Evolutionary conservation across 306 rosid species (phyloP).

Genomic region (Vigna unguiculata): DNA sequence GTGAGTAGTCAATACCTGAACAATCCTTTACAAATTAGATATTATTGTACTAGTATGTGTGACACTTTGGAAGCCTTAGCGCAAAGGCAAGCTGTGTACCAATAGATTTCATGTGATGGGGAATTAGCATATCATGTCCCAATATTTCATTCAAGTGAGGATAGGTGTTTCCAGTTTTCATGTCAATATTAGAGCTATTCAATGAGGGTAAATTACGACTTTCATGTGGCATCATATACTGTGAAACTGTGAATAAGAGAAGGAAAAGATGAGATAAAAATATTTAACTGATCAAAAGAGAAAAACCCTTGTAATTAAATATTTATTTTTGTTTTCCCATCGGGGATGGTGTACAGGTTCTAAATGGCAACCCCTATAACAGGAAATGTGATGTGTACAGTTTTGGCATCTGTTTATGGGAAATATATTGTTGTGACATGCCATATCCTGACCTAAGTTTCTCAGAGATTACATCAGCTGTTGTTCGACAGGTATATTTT

Average conservation of each 20-base stretch:
- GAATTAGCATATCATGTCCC: conserved; percentile 7
- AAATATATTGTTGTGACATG: conserved; percentile 98
- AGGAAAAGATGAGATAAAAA: neutral
- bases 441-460: conserved; percentile 98
- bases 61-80: neutral
- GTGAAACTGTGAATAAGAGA: conserved; percentile 9
- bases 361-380: conserved; percentile 96
- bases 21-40: conserved; percentile 28
- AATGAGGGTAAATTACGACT: conserved; percentile 13
- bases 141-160: conserved; percentile 15
- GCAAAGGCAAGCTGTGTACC: conserved; percentile 21
- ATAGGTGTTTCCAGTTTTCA: neutral
- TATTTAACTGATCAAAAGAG: conserved; percentile 11
- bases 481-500: conserved; percentile 85
- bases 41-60: conserved; percentile 4
- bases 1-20: conserved; percentile 48
- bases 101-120: conserved; percentile 17
- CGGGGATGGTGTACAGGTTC: conserved; percentile 68
- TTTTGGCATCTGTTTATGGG: conserved; percentile 97
- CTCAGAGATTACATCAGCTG: conserved; percentile 96
- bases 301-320: conserved; percentile 32
- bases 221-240: conserved; percentile 13
- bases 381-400: conserved; percentile 98
- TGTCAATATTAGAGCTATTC: conserved; percentile 10
- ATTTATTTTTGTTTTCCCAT: conserved; percentile 42